phyloP scores from a whole-genome alignment of 192 early-diverging fungal genomes.

The Backusella macrospora region DNA sequence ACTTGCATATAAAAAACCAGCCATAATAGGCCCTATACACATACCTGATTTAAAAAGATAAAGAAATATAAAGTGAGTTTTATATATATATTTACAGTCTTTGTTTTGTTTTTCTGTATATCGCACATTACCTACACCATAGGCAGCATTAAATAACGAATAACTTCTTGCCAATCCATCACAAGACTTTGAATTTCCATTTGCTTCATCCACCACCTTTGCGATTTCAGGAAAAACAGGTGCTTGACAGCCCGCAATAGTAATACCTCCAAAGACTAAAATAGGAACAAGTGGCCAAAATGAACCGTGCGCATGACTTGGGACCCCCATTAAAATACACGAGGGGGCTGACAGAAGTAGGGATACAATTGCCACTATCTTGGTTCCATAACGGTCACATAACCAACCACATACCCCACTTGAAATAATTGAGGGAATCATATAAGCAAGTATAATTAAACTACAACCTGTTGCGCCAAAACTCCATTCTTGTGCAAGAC shows the following conservation, averaged over 20 bases:
- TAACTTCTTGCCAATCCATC: conserved; percentile 50
- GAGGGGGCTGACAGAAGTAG: conserved; percentile 28
- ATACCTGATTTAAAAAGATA: conserved; percentile 10
- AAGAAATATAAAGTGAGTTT: neutral
- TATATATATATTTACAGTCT: neutral
- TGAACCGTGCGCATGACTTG: conserved; percentile 13
- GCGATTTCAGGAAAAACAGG: conserved; percentile 51
- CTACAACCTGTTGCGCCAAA: conserved; percentile 44
- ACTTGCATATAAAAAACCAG: conserved; percentile 32
- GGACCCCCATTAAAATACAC: conserved; percentile 41
- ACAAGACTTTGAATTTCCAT: conserved; percentile 34
- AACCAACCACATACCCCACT: conserved; percentile 46
- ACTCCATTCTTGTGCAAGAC: conserved; percentile 39
- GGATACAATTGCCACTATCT: conserved; percentile 37
- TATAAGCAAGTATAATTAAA: conserved; percentile 42
- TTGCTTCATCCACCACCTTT: conserved; percentile 39
- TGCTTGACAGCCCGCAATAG: conserved; percentile 41
- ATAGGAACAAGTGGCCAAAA: conserved; percentile 38
- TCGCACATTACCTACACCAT: conserved; percentile 26
- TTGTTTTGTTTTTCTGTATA: neutral
- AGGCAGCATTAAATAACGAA: conserved; percentile 50
- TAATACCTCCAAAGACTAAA: conserved; percentile 38
- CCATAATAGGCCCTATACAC: conserved; percentile 33
- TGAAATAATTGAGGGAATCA: conserved; percentile 41
- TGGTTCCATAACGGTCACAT: conserved; percentile 49